These are phyloP conservation scores for Exsudoporus frostii DNA, from an alignment of 768 basidiomycete genomes.

Conservation along the genomic window DNA sequence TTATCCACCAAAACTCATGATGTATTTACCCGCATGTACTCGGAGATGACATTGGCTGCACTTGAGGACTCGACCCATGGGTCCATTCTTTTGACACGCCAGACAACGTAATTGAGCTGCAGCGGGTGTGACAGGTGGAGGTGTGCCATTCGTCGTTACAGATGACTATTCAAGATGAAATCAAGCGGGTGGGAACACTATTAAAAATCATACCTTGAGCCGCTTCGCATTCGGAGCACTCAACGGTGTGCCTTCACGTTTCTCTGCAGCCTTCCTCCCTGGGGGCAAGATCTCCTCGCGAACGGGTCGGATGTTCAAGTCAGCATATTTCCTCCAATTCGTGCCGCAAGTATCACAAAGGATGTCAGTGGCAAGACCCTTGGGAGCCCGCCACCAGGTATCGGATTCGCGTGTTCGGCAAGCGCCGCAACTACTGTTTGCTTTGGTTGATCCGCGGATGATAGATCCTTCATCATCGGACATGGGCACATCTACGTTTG, in stretches of 20 bases:
- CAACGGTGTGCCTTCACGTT: slow-evolving; percentile 60
- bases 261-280: slow-evolving; percentile 43
- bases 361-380: slow-evolving; percentile 70
- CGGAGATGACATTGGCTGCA: slow-evolving; percentile 79
- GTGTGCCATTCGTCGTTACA: slow-evolving; percentile 50
- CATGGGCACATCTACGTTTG: slow-evolving; percentile 28
- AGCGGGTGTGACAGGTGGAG: slow-evolving; percentile 54
- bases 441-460: slow-evolving; percentile 52
- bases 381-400: slow-evolving; percentile 91
- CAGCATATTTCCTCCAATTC: slow-evolving; percentile 92
- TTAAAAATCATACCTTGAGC: slow-evolving; percentile 45
- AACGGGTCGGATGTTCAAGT: slow-evolving; percentile 70
- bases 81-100: slow-evolving; percentile 72
- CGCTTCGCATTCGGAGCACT: slow-evolving; percentile 57
- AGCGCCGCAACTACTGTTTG: slow-evolving; percentile 68
- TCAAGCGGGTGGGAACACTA: neutral
- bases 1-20: neutral
- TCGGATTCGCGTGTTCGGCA: slow-evolving; percentile 79
- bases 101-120: slow-evolving; percentile 69
- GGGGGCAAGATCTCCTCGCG: slow-evolving; percentile 61
- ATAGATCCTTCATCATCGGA: slow-evolving; percentile 79
- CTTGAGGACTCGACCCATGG: slow-evolving; percentile 72
- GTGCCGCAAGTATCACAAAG: slow-evolving; percentile 85
- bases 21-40: slow-evolving; percentile 65
- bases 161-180: slow-evolving; percentile 18